Conservation (phyloP, 192 early-diverging fungal genomes). For the Coemansia sp. region DNA sequence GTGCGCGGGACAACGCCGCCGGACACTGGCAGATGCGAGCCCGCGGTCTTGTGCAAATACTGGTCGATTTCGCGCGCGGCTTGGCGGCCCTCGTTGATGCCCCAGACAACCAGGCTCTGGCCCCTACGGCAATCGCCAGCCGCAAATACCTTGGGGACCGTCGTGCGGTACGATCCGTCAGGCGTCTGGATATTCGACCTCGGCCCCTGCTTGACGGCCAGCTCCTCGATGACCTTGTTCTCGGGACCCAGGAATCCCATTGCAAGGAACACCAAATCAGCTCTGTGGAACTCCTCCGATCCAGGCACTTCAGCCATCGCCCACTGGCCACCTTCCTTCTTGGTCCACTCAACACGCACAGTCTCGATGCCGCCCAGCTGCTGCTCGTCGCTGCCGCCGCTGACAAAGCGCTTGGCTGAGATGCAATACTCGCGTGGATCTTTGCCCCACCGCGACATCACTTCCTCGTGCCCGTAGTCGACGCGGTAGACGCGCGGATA, state of each 20-base stretch:
- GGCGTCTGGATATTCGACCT: constrained; percentile 82
- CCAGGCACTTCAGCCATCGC: constrained; percentile 86
- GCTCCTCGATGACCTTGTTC: constrained; percentile 75
- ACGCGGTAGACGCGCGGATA: constrained; percentile 94
- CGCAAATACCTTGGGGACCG: constrained; percentile 81
- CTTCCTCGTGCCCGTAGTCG: constrained; percentile 96
- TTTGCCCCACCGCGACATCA: constrained; percentile 79
- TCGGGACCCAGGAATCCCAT: constrained; percentile 98
- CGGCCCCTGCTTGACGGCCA: constrained; percentile 72
- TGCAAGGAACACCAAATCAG: constrained; percentile 89
- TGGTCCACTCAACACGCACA: constrained; percentile 94
- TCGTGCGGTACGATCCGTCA: constrained; percentile 75
- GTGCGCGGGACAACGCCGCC: constrained; percentile 81
- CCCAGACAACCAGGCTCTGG: constrained; percentile 95
- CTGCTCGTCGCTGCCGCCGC: constrained; percentile 67
- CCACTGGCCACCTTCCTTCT: constrained; percentile 75
- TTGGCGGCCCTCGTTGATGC: constrained; percentile 96
- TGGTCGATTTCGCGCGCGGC: constrained; percentile 90
- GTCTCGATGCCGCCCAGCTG: constrained; percentile 86
- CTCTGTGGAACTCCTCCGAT: constrained; percentile 79
- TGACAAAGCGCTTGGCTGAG: constrained; percentile 93
- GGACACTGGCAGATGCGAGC: constrained; percentile 77
- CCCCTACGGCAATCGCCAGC: constrained; percentile 98
- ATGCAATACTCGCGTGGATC: constrained; percentile 96
- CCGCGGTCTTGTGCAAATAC: constrained; percentile 62